phyloP scores from a whole-genome alignment of 805 yeast genomes.

The Barnettozyma vustinii region DNA sequence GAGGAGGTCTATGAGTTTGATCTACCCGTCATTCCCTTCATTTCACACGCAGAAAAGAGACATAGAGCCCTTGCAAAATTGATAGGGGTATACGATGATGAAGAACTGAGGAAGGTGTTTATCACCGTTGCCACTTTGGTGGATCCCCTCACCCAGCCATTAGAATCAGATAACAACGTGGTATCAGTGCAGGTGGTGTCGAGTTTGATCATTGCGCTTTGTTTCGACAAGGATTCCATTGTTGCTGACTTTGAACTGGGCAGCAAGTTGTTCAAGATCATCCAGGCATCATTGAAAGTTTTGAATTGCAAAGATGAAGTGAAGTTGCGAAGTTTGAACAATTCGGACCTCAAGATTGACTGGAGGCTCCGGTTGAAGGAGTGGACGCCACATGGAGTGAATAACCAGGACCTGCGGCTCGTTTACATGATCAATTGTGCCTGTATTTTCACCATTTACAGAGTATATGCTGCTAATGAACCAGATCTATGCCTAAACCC shows the following conservation, averaged over 20 bases:
- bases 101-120: slow-evolving; percentile 13
- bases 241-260: slow-evolving; percentile 33
- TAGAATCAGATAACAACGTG: slow-evolving; percentile 46
- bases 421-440: slow-evolving; percentile 41
- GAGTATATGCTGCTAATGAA: slow-evolving; percentile 31
- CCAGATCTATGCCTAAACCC: slow-evolving; percentile 52
- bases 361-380: slow-evolving; percentile 28
- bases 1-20: slow-evolving; percentile 29
- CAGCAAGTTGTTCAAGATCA: slow-evolving; percentile 28
- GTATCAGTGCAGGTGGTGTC: slow-evolving; percentile 54
- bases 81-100: slow-evolving; percentile 19
- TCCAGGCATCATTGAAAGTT: slow-evolving; percentile 31
- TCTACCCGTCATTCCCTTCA: slow-evolving; percentile 19
- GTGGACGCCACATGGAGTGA: slow-evolving; percentile 35
- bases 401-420: slow-evolving; percentile 36
- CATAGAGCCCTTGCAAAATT: slow-evolving; percentile 28
- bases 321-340: slow-evolving; percentile 34
- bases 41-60: slow-evolving; percentile 24
- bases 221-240: slow-evolving; percentile 24
- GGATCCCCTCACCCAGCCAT: slow-evolving; percentile 70
- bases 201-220: slow-evolving; percentile 37
- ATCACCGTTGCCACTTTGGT: slow-evolving; percentile 32
- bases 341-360: slow-evolving; percentile 30
- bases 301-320: slow-evolving; percentile 41
- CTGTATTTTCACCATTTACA: slow-evolving; percentile 39